Percentiles rank a stretch among this genome's conserved stretches.
Evolutionary conservation across 495 filamentous ascomycete species (phyloP).

Genomic region (Pseudevernia furfuracea): DNA sequence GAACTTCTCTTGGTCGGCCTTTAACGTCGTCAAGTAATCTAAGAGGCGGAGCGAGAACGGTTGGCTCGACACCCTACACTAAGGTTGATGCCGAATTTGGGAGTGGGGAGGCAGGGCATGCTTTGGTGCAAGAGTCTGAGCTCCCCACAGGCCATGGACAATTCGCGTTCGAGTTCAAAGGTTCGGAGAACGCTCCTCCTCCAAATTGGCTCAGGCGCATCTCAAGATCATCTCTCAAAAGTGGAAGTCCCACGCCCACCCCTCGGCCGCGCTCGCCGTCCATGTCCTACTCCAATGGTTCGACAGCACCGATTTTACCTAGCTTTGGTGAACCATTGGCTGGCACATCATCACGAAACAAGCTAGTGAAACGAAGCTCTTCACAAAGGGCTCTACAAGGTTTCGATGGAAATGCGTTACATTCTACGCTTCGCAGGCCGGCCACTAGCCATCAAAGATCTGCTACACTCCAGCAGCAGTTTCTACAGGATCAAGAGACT

Average conservation of each 20-base stretch:
- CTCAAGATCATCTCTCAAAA: constrained; percentile 61
- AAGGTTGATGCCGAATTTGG: constrained; percentile 19
- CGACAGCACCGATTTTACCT: constrained; percentile 56
- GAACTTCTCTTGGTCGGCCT: constrained; percentile 21
- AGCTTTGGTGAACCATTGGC: constrained; percentile 34
- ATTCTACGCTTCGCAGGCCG: constrained; percentile 59
- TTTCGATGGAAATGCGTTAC: constrained; percentile 25
- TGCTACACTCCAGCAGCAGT: constrained; percentile 47
- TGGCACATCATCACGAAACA: constrained; percentile 58
- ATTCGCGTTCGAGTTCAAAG: constrained; percentile 30
- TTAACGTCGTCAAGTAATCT: constrained; percentile 17
- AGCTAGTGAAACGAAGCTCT: constrained; percentile 75
- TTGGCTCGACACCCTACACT: constrained; percentile 18
- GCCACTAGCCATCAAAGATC: constrained; percentile 84
- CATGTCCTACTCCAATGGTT: constrained; percentile 63
- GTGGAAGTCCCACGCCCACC: constrained; percentile 59
- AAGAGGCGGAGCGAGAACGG: constrained; percentile 17
- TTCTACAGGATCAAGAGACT: constrained; percentile 17
- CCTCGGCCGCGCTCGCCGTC: constrained; percentile 61
- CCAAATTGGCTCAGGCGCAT: constrained; percentile 73
- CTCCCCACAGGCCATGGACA: constrained; percentile 24
- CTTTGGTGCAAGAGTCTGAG: constrained; percentile 30
- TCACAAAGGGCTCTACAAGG: constrained; percentile 48
- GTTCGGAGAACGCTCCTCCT: constrained; percentile 48
- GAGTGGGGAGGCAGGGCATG: constrained; percentile 36